phyloP scores from a whole-genome alignment of 1,139 yeast species.

The Taiozyma sp. region DNA sequence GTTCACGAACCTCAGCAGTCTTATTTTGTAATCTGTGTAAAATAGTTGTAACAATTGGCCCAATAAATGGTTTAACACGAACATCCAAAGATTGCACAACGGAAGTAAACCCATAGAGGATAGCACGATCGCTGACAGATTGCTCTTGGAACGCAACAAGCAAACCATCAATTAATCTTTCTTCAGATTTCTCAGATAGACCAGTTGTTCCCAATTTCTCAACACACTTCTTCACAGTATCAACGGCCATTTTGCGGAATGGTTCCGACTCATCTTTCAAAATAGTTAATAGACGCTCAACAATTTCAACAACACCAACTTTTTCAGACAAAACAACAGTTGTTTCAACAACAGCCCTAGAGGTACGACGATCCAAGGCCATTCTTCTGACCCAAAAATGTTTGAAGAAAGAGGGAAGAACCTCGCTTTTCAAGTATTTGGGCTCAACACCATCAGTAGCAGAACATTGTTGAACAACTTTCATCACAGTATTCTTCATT shows the following conservation, averaged over 20 bases:
- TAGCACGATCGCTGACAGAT: slow-evolving; percentile 44
- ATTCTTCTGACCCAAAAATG: slow-evolving; percentile 76
- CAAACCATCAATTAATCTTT: slow-evolving; percentile 73
- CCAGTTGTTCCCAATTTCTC: slow-evolving; percentile 44
- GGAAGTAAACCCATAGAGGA: slow-evolving; percentile 63
- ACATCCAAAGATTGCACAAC: slow-evolving; percentile 65
- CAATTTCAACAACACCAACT: slow-evolving; percentile 59
- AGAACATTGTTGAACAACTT: slow-evolving; percentile 55
- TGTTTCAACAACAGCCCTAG: slow-evolving; percentile 66
- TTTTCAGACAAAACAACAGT: slow-evolving; percentile 63
- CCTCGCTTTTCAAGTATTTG: slow-evolving; percentile 40
- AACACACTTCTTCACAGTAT: slow-evolving; percentile 52
- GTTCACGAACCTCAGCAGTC: slow-evolving; percentile 71
- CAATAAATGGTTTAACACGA: slow-evolving; percentile 69
- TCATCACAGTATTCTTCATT: slow-evolving; percentile 71
- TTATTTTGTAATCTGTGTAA: slow-evolving; percentile 74
- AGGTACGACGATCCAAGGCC: slow-evolving; percentile 53
- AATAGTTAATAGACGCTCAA: slow-evolving; percentile 52
- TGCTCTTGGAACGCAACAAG: slow-evolving; percentile 86
- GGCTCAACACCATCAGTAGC: slow-evolving; percentile 48
- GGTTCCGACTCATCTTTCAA: slow-evolving; percentile 84
- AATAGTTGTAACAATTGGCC: slow-evolving; percentile 70
- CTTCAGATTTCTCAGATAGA: slow-evolving; percentile 55
- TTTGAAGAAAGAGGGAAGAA: slow-evolving; percentile 61
- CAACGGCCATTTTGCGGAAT: slow-evolving; percentile 74